phyloP scores from a whole-genome alignment of 495 filamentous ascomycete species.

The Neurospora tetraspora region DNA sequence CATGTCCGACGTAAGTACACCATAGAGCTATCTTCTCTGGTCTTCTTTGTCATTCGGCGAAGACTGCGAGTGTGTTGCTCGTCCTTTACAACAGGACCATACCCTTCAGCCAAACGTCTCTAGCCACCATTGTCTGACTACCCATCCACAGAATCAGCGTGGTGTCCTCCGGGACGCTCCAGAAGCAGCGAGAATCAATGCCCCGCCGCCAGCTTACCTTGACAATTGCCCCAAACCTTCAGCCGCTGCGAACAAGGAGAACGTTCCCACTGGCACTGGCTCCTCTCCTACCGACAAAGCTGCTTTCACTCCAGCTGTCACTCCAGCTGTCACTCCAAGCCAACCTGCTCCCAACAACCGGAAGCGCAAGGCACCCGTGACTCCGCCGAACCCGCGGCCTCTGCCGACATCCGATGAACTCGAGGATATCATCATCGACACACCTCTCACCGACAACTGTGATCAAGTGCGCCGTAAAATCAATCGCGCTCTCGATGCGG shows the following conservation, averaged over 20 bases:
- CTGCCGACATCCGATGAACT: constrained; percentile 6
- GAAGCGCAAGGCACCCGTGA: constrained; percentile 26
- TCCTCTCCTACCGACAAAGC: neutral
- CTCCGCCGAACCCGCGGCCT: constrained; percentile 11
- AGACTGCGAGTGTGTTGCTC: neutral
- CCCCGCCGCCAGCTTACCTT: neutral
- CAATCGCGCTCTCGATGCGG: constrained; percentile 30
- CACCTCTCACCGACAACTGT: constrained; percentile 20
- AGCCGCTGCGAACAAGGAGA: neutral
- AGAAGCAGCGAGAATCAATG: neutral
- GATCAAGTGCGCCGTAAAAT: constrained; percentile 35
- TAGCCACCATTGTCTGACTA: neutral
- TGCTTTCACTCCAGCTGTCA: neutral
- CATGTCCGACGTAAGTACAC: neutral
- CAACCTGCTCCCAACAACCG: constrained; percentile 8
- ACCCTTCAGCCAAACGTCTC: neutral
- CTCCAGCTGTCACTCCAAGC: neutral
- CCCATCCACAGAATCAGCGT: neutral
- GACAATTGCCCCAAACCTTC: neutral
- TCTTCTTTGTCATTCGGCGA: neutral
- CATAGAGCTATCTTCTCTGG: neutral
- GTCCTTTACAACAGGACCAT: neutral
- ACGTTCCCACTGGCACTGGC: neutral
- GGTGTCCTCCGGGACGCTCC: neutral
- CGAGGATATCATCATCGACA: constrained; percentile 12